Conservation (phyloP, 2,329 filamentous ascomycete species). For the Proliferodiscus dingleyae region DNA sequence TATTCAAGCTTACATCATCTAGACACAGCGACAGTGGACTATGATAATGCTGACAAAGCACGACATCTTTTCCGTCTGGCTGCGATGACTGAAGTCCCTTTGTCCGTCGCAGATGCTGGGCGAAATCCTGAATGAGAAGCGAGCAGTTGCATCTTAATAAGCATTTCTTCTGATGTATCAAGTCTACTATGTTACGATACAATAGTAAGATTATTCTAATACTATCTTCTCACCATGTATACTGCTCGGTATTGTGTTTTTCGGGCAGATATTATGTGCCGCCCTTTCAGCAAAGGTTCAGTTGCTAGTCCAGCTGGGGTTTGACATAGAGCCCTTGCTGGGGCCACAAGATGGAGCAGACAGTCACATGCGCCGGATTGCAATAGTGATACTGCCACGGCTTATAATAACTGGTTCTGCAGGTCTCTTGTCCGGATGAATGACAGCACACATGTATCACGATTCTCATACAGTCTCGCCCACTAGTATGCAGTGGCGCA, state of each 20-base stretch:
- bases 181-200: background rate
- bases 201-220: background rate
- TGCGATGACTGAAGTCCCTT: constrained; percentile 44
- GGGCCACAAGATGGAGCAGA: background rate
- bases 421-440: background rate
- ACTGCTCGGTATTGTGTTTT: too few relatives aligned
- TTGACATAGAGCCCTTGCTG: background rate
- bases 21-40: constrained; percentile 48
- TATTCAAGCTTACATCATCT: constrained; percentile 5
- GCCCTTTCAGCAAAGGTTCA: too few relatives aligned
- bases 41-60: constrained; percentile 41
- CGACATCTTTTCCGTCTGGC: constrained; percentile 46
- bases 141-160: background rate
- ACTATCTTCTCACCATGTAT: background rate
- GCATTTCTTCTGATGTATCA: background rate
- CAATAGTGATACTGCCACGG: background rate
- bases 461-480: background rate
- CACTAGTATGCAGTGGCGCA: background rate
- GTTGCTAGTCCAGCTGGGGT: background rate
- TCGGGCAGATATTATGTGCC: too few relatives aligned
- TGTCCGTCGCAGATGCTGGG: constrained; percentile 34
- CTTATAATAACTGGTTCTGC: background rate
- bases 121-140: constrained; percentile 4
- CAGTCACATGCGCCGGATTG: background rate
- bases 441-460: background rate